Base-by-base conservation (phyloP, 164 flowering plant species). In the Echeveria elegans region DNA sequence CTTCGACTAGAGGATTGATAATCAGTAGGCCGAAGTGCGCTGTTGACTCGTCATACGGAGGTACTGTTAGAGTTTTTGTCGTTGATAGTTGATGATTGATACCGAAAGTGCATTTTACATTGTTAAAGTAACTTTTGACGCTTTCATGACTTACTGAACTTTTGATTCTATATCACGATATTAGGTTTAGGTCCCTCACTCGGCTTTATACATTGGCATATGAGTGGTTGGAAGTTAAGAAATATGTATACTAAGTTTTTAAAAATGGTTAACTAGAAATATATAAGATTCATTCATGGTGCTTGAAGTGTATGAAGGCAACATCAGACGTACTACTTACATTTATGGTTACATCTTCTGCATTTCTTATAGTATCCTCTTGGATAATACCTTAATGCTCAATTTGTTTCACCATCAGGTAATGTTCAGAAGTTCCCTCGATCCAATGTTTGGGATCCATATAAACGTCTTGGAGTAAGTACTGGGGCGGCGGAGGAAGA, bases 401-500 rank as follows among this genome's bases (percentile, higher is more conserved):
- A 48, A 21, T 66, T 47, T 19, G 23, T 56, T 64, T 29, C 65
- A 5, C 38, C 14, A 71, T 30, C 47, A 87, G 96, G 88, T 64
- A 86, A 80, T 67, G 64, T 71, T 73, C 74, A 81, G 38, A 83
- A 83, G 66, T 91, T 90, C 72, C 90, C 95, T 16, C 75, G 97
- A 48, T 38, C 73, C 59, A 82, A 70, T 48, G 80, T 86, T 16
- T 85, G 98, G 97, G 84, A 91, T 76, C 97, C 98, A 50, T 94
- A 91, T 61, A 91, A 83, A 70, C 93, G 93, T 37, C 88, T 94
- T 63, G 97, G 97, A 45, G 69, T 94, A 65, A 77, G 74, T 65
- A 52, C 74, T n/a, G 82, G 88, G 83, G 96, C 98, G 58, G 85
- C 96, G 18, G 88, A 83, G 71, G 96, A 94, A 70, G 98, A 94